A percentile compares a stretch with the other conserved stretches of the same genome.
Conservation (phyloP, 2,329 filamentous ascomycete species). For the Aureobasidium sp. region DNA sequence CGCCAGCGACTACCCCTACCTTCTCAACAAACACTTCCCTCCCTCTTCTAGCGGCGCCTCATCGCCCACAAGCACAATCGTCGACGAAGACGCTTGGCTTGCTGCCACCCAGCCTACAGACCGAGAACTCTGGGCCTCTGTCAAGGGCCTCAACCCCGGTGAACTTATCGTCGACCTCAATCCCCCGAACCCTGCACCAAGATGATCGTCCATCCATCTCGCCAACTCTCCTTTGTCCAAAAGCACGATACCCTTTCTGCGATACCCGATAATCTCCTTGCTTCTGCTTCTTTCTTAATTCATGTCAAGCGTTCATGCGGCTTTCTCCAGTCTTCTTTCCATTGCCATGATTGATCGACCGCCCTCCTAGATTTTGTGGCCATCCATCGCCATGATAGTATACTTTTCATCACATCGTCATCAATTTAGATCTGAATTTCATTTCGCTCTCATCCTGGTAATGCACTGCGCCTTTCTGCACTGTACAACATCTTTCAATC, state of each 20-base stretch:
- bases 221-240: neutral
- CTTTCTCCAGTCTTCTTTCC: neutral
- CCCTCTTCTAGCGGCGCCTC: conserved; percentile 5
- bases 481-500: too few relatives aligned
- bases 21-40: conserved; percentile 36
- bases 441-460: too few relatives aligned
- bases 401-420: too few relatives aligned
- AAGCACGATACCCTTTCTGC: conserved; percentile 14
- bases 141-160: conserved; percentile 23
- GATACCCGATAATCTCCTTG: conserved; percentile 1
- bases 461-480: neutral
- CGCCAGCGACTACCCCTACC: conserved; percentile 33
- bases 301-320: neutral
- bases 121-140: conserved; percentile 19
- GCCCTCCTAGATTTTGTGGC: too few relatives aligned
- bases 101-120: conserved; percentile 24
- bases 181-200: neutral
- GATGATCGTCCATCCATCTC: neutral
- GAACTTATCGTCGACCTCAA: conserved; percentile 19
- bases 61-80: neutral
- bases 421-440: too few relatives aligned
- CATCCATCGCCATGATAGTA: too few relatives aligned
- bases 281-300: neutral
- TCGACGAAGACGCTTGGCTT: conserved; percentile 24
- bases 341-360: too few relatives aligned